Evolutionary conservation across 1,139 yeast species (phyloP), one percentile per base, ranked within the genome.

Genomic region (Geotrichum restrictum): DNA sequence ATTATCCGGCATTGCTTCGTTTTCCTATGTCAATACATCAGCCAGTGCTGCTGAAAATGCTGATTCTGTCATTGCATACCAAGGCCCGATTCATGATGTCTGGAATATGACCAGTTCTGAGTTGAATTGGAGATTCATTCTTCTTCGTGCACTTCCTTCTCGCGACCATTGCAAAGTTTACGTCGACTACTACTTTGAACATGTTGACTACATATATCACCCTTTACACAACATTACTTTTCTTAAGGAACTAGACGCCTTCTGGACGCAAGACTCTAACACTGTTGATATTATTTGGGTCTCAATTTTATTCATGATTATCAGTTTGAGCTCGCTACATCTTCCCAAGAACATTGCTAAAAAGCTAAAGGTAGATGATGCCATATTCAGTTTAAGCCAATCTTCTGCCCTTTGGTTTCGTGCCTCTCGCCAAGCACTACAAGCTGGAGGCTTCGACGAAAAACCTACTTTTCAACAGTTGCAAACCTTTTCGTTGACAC

Each of bases 401-500:
- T 49, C 64, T 60, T 47, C 58, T 58, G 36, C 62, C 62, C 11
- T 64, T 63, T 36, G 59, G 63, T 67, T 66, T 40, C 56, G 58
- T 3, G 65, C 67, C 2, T 57, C 65, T n/a, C 59, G 63, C n/a
- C 68, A 45, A 63, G 64, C 50, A 50, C 61, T 21, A 24, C 56
- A 51, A 52, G 59, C 49, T 48, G 55, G 50, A 14, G 53, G 49
- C 19, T 55, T 32, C 32, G 62, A 62, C 45, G 60, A 61, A 29
- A 48, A 60, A 29, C 63, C 63, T 1, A 51, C 55, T 1, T 41
- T 60, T 19, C 51, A 53, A 22, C 62, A 60, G 18, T 38, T 68
- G n/a, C 70, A 68, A 53, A 60, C 61, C 37, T 68, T 65, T 49
- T 64, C 69, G 1, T 48, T 67, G 19, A 60, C 65, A 18, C 70